phyloP scores from a whole-genome alignment of 108 stramenopile species.

The Mediolabrus comicus region DNA sequence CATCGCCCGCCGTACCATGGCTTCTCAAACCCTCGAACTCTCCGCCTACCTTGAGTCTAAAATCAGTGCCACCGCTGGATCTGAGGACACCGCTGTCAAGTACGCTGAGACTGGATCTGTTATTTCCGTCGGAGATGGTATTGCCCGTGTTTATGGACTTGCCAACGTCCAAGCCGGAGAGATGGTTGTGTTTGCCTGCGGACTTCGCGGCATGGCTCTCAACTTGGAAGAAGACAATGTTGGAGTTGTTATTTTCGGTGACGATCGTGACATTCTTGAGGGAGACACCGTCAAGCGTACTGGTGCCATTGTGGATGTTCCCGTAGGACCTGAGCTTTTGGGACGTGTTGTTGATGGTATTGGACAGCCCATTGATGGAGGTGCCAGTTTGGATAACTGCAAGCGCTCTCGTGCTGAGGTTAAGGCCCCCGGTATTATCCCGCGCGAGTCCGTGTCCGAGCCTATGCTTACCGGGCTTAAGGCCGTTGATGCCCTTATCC shows the following conservation, averaged over 20 bases:
- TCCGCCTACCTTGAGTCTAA: slow-evolving; percentile 96
- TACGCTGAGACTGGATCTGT: slow-evolving; percentile 98
- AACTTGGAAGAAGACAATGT: slow-evolving; percentile 99
- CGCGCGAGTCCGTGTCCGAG: slow-evolving; percentile 98
- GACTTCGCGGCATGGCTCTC: slow-evolving; percentile 98
- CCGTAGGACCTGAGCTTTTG: slow-evolving; percentile 95
- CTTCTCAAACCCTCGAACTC: slow-evolving; percentile 93
- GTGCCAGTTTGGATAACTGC: slow-evolving; percentile 92
- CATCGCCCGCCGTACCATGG: slow-evolving; percentile 74
- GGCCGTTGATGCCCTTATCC: slow-evolving; percentile 99
- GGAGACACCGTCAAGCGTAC: slow-evolving; percentile 99
- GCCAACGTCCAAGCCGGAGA: slow-evolving; percentile 99
- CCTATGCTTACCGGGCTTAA: slow-evolving; percentile 99
- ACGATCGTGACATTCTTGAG: slow-evolving; percentile 99
- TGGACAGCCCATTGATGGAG: slow-evolving; percentile 97
- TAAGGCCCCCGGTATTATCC: slow-evolving; percentile 99
- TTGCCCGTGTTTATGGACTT: slow-evolving; percentile 99
- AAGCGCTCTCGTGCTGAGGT: slow-evolving; percentile 98
- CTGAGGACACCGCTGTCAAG: slow-evolving; percentile 83
- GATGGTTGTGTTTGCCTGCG: slow-evolving; percentile 98
- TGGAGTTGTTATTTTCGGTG: slow-evolving; percentile 99
- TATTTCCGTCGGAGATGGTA: slow-evolving; percentile 99
- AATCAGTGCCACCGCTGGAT: slow-evolving; percentile 86
- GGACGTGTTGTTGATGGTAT: slow-evolving; percentile 99
- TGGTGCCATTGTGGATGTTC: slow-evolving; percentile 99